Conservation (phyloP, 352 stramenopile species). For the Pythium grandisporangium region DNA sequence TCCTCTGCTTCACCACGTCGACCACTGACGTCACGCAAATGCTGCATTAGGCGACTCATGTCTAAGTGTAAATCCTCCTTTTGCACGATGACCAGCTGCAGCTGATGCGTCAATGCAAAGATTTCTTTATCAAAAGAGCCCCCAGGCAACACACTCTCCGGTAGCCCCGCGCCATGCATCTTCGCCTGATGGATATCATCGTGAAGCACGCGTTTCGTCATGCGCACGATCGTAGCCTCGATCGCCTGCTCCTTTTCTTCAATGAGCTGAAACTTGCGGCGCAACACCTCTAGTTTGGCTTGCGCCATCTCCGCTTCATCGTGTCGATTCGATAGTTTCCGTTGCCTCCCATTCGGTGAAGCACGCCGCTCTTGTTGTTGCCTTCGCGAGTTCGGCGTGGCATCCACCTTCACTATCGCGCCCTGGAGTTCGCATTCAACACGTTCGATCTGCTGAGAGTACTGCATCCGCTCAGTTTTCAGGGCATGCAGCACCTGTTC, state of each 20-base stretch:
- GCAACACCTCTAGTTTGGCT: conserved; percentile 42
- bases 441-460: conserved; percentile 42
- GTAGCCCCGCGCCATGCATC: too few relatives aligned
- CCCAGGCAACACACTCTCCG: conserved; percentile 7
- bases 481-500: conserved; percentile 51
- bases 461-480: conserved; percentile 33
- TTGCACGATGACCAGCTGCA: conserved; percentile 66
- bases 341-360: not conserved
- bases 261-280: conserved; percentile 43
- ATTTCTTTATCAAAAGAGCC: conserved; percentile 65
- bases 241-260: conserved; percentile 69
- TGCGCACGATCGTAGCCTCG: conserved; percentile 53
- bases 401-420: conserved; percentile 1
- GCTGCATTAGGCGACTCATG: conserved; percentile 46
- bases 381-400: too few relatives aligned
- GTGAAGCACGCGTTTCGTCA: conserved; percentile 62
- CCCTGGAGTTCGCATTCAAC: conserved; percentile 17
- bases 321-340: conserved; percentile 10
- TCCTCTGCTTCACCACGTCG: not conserved
- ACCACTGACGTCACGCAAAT: conserved; percentile 12
- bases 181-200: conserved; percentile 22
- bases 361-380: too few relatives aligned
- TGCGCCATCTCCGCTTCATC: conserved; percentile 32
- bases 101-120: conserved; percentile 59
- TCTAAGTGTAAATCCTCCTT: conserved; percentile 71